Evolutionary conservation across 768 basidiomycete genomes (phyloP).

Genomic region (Chlorophyllum brunneum): DNA sequence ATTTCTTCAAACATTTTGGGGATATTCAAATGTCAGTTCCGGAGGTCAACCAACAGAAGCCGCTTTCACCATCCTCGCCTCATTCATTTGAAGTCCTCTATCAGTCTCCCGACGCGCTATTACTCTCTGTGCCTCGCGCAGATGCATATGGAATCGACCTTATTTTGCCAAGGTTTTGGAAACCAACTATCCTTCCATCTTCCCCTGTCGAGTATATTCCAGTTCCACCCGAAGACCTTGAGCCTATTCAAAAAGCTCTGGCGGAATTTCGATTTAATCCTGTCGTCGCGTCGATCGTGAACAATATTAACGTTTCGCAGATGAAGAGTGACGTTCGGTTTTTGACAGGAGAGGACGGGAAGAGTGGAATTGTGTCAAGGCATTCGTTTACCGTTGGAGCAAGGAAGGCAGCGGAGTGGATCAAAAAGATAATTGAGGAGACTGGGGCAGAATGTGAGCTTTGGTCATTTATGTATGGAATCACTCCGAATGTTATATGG

Average conservation of each 20-base stretch:
- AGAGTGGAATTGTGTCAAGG: conserved; percentile 70
- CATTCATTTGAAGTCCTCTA: conserved; percentile 35
- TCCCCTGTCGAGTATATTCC: conserved; percentile 46
- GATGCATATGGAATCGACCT: conserved; percentile 49
- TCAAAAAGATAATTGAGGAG: conserved; percentile 67
- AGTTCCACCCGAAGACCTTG: conserved; percentile 52
- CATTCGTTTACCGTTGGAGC: conserved; percentile 78
- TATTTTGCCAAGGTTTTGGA: conserved; percentile 72
- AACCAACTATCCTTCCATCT: conserved; percentile 56
- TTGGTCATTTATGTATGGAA: conserved; percentile 61
- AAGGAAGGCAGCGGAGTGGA: conserved; percentile 63
- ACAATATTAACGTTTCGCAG: conserved; percentile 60
- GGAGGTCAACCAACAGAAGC: conserved; percentile 13
- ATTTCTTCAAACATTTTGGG: conserved; percentile 5
- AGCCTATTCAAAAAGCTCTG: conserved; percentile 56
- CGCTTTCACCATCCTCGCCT: conserved; percentile 4
- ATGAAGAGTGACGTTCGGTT: conserved; percentile 73
- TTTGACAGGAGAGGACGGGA: conserved; percentile 80
- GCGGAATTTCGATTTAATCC: conserved; percentile 63
- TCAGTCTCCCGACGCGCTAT: conserved; percentile 36
- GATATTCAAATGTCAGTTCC: conserved; percentile 16
- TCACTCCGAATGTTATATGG: conserved; percentile 88
- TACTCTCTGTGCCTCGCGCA: conserved; percentile 44
- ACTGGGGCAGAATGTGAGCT: conserved; percentile 75
- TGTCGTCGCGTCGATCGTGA: conserved; percentile 60